These are phyloP conservation scores for Wallacemonas collosoma DNA, from an alignment of 208 protist genomes.

Conservation along the genomic window DNA sequence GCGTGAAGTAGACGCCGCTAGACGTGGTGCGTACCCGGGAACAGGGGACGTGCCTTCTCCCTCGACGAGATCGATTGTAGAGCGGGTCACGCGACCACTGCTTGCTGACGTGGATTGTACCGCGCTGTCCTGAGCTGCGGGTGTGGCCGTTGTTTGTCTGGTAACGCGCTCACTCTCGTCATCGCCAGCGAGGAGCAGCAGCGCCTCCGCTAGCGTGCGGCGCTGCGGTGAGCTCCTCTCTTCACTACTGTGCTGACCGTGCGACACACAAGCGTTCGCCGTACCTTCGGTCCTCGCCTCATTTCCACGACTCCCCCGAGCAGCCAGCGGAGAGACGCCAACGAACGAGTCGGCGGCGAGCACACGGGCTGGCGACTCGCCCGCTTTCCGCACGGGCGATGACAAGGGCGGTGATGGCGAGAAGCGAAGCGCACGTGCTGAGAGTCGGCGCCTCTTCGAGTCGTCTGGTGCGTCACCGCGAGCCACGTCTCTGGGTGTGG, in stretches of 20 bases:
- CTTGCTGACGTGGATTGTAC: too few species aligned
- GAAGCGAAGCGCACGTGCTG: constrained; percentile 8
- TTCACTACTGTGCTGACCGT: neutral
- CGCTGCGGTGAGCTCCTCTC: neutral
- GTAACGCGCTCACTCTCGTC: too few species aligned
- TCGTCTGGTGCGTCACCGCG: neutral
- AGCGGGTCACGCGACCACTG: too few species aligned
- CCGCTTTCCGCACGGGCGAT: too few species aligned
- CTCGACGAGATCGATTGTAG: too few species aligned
- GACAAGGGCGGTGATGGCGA: neutral
- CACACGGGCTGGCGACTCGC: neutral
- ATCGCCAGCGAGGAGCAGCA: constrained; percentile 5
- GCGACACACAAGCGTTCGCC: neutral
- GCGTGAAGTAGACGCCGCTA: neutral
- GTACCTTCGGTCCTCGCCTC: neutral
- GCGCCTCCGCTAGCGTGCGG: neutral
- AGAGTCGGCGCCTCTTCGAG: neutral
- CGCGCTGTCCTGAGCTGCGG: too few species aligned
- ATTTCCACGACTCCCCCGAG: neutral
- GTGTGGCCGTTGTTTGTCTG: too few species aligned
- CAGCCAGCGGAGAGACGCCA: neutral
- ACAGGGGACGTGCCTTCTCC: too few species aligned
- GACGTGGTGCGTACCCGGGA: neutral
- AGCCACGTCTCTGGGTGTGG: too few species aligned
- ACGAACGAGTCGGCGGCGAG: constrained; percentile 8